Evolutionary conservation across 2,329 filamentous ascomycete genomes (phyloP).

Genomic region (Neonectria coccinea): DNA sequence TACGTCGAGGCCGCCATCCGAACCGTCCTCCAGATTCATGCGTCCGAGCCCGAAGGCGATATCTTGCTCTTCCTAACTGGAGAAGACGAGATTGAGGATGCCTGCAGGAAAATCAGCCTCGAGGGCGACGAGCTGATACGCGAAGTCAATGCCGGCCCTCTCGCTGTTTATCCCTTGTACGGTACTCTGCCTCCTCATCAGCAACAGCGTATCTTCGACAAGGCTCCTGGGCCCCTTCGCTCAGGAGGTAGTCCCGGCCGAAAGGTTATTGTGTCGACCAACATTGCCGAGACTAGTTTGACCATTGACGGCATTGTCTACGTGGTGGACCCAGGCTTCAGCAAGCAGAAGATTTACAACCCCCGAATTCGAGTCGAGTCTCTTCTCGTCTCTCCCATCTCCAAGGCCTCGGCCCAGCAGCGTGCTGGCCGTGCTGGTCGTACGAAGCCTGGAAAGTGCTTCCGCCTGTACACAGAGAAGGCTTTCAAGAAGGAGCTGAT

Average conservation of each 20-base stretch:
- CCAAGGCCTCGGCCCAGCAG: constrained; percentile 96
- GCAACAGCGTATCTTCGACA: constrained; percentile 95
- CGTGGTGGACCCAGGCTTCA: constrained; percentile 98
- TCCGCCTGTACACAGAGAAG: constrained; percentile 92
- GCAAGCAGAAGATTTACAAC: constrained; percentile 99
- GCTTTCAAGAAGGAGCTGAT: constrained; percentile 99
- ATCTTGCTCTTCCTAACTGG: constrained; percentile 95
- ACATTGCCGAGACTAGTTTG: constrained; percentile 97
- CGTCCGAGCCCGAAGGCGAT: constrained; percentile 90
- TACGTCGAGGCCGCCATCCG: constrained; percentile 96
- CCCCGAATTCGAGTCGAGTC: constrained; percentile 96
- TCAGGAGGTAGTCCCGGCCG: constrained; percentile 87
- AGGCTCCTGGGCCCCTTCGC: constrained; percentile 78
- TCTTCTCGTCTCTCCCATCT: constrained; percentile 96
- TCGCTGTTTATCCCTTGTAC: constrained; percentile 93
- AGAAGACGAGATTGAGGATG: constrained; percentile 98
- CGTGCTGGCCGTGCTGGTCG: constrained; percentile 98
- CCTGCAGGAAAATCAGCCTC: constrained; percentile 88
- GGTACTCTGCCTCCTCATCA: constrained; percentile 91
- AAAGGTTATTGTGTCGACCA: constrained; percentile 94
- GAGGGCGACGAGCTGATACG: constrained; percentile 92
- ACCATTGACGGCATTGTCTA: constrained; percentile 99
- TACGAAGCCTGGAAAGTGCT: constrained; percentile 98
- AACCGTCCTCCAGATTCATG: constrained; percentile 96
- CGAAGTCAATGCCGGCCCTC: constrained; percentile 90